A percentile compares a stretch with the other conserved stretches of the same genome.
phyloP scores from a whole-genome alignment of 225 moss, liverwort and hornwort genomes.

The Bryoerythrophyllum caledonicum region DNA sequence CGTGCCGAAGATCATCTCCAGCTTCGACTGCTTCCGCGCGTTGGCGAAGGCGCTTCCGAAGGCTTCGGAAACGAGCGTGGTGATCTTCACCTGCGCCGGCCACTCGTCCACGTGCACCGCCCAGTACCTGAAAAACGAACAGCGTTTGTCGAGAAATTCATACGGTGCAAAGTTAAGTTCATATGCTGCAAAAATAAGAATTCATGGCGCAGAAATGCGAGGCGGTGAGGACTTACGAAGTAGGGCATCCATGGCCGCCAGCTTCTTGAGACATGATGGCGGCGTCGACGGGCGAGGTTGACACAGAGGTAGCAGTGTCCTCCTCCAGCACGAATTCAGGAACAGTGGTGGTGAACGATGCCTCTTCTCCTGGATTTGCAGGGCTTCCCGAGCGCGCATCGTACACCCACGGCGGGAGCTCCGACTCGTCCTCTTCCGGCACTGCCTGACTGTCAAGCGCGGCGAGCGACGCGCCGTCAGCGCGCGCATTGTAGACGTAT shows the following conservation, averaged over 20 bases:
- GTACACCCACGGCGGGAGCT: background rate
- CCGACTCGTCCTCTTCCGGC: background rate
- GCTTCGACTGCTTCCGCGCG: conserved; percentile 10
- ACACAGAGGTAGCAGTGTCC: background rate
- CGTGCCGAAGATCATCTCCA: conserved; percentile 37
- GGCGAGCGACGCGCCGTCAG: background rate
- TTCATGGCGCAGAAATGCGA: too few species aligned
- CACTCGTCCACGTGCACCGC: conserved; percentile 26
- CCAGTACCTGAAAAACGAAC: conserved; percentile 32
- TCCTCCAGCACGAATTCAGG: background rate
- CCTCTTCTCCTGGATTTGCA: background rate
- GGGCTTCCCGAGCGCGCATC: background rate
- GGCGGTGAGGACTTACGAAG: background rate
- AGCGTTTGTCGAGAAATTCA: too few species aligned
- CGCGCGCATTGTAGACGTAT: background rate
- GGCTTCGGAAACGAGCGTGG: conserved; percentile 24
- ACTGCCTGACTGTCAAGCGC: background rate
- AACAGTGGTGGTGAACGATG: background rate
- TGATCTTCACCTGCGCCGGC: conserved; percentile 28
- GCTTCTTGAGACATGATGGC: background rate
- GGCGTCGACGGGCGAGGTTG: background rate
- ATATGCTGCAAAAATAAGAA: too few species aligned
- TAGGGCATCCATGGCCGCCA: conserved; percentile 28
- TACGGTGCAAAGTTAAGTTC: too few species aligned
- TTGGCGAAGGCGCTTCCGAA: background rate